A percentile compares a stretch with the other conserved stretches of the same genome.
These are phyloP conservation scores for Sugiyamaella chiloensis DNA, from an alignment of 805 yeast species.

Conservation along the genomic window DNA sequence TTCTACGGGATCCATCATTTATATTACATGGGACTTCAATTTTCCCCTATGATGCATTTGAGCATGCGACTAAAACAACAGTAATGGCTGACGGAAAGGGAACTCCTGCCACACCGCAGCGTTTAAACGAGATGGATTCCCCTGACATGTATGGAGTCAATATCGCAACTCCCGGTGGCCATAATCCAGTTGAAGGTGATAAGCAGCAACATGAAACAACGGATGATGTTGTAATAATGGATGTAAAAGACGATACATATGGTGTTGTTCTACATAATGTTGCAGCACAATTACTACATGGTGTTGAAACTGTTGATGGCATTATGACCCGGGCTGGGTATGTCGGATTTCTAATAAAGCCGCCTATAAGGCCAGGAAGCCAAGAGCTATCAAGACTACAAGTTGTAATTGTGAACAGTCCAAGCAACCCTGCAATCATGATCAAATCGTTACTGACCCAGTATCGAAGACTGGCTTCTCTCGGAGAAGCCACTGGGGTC, in stretches of 20 bases:
- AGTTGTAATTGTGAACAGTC: slow-evolving; percentile 27
- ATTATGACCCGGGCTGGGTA: slow-evolving; percentile 14
- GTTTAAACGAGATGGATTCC: slow-evolving; percentile 26
- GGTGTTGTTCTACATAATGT: slow-evolving; percentile 28
- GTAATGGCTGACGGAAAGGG: neutral
- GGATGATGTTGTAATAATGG: slow-evolving; percentile 28
- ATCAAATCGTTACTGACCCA: slow-evolving; percentile 36
- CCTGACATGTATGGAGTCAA: slow-evolving; percentile 29
- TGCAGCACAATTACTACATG: slow-evolving; percentile 12
- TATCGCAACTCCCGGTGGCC: slow-evolving; percentile 21
- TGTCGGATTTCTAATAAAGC: slow-evolving; percentile 25
- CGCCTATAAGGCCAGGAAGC: slow-evolving; percentile 10
- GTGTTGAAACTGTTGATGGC: slow-evolving; percentile 4
- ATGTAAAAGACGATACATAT: slow-evolving; percentile 30
- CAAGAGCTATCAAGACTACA: slow-evolving; percentile 19
- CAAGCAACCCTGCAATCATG: slow-evolving; percentile 23
- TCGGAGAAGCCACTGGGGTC: slow-evolving; percentile 36
- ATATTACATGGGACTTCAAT: slow-evolving; percentile 15
- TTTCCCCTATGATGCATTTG: slow-evolving; percentile 18
- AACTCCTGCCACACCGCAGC: slow-evolving; percentile 26
- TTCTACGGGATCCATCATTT: slow-evolving; percentile 17
- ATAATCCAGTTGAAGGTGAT: slow-evolving; percentile 4
- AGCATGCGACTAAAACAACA: neutral
- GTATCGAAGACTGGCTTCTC: slow-evolving; percentile 36
- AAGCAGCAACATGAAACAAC: slow-evolving; percentile 14